phyloP scores from a whole-genome alignment of 345 rosid species.

The Clarkia xantiana region DNA sequence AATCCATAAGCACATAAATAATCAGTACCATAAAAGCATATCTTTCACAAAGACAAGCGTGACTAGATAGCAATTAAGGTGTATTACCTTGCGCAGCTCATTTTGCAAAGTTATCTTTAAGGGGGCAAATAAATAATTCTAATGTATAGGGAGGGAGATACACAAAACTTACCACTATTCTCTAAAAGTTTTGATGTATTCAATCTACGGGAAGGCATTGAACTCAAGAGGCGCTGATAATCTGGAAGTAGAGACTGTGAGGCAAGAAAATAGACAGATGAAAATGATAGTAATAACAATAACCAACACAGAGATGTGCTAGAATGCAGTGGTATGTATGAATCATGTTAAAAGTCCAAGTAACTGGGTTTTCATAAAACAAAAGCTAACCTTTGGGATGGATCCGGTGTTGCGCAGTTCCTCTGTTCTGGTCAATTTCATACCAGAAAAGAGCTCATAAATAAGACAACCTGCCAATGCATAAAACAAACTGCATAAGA shows the following conservation, averaged over 20 bases:
- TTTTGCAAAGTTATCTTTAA: too few species aligned
- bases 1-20: background rate
- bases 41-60: too few species aligned
- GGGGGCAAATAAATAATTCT: background rate
- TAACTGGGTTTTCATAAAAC: background rate
- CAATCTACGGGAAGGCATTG: conserved; percentile 96
- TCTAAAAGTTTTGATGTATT: conserved; percentile 87
- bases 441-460: conserved; percentile 80
- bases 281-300: conserved; percentile 9
- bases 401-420: conserved; percentile 86
- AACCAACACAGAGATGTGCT: background rate
- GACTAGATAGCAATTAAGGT: too few species aligned
- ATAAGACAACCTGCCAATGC: conserved; percentile 71
- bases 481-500: conserved; percentile 5
- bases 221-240: conserved; percentile 97
- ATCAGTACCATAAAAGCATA: too few species aligned
- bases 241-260: conserved; percentile 98
- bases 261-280: conserved; percentile 29
- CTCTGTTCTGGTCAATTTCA: conserved; percentile 79
- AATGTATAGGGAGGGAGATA: background rate
- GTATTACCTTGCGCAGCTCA: too few species aligned
- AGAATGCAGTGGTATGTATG: too few species aligned
- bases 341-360: background rate
- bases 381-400: conserved; percentile 70
- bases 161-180: conserved; percentile 57